Evolutionary conservation across 495 filamentous ascomycete genomes (phyloP).

Genomic region (Penicillium mononematosum): DNA sequence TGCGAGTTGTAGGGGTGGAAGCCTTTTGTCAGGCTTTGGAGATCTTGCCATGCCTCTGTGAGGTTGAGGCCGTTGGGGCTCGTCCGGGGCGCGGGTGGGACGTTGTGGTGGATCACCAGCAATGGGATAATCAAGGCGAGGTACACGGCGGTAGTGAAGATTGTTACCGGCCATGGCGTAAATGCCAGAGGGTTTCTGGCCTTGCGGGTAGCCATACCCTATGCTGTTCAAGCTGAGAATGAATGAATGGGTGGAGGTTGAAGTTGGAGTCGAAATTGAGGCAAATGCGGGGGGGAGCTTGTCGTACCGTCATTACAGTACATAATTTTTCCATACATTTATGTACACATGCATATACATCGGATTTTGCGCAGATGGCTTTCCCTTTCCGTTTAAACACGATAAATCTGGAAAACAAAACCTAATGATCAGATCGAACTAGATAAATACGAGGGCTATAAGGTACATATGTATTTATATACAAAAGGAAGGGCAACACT

Average conservation of each 20-base stretch:
- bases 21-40: slow-evolving; percentile 66
- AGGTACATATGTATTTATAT: no score
- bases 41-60: slow-evolving; percentile 81
- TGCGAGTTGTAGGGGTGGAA: slow-evolving; percentile 89
- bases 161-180: slow-evolving; percentile 65
- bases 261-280: slow-evolving; percentile 21
- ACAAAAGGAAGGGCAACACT: no score
- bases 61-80: slow-evolving; percentile 66
- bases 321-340: slow-evolving; percentile 4
- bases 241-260: slow-evolving; percentile 4
- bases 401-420: no score
- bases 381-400: no score
- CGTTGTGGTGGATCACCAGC: slow-evolving; percentile 69
- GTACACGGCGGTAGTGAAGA: slow-evolving; percentile 69
- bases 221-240: slow-evolving; percentile 1
- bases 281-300: slow-evolving; percentile 27
- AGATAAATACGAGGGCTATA: no score
- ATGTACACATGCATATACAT: not conserved
- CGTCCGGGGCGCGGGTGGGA: slow-evolving; percentile 66
- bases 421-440: no score
- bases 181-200: slow-evolving; percentile 59
- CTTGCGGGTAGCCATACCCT: slow-evolving; percentile 35
- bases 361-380: no score
- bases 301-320: slow-evolving; percentile 14
- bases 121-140: slow-evolving; percentile 67